Evolutionary conservation across 2,329 filamentous ascomycete species (phyloP).

Genomic region (Mycocentrospora acerina): DNA sequence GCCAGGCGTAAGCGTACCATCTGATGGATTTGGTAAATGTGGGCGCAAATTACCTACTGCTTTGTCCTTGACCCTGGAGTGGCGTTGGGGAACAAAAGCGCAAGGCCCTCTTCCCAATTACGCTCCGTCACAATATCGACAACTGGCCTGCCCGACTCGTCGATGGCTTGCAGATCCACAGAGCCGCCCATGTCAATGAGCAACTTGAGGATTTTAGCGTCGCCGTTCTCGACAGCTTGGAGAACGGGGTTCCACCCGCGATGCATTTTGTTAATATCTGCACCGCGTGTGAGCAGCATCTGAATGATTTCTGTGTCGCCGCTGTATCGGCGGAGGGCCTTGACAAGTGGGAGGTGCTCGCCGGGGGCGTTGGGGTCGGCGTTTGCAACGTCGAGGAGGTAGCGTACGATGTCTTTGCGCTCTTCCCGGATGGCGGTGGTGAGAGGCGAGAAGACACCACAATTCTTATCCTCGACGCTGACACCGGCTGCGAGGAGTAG

Average conservation of each 20-base stretch:
- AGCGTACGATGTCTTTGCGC: constrained; percentile 61
- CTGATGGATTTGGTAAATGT: not conserved
- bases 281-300: constrained; percentile 63
- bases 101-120: constrained; percentile 40
- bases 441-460: constrained; percentile 69
- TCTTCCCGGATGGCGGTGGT: constrained; percentile 68
- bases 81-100: constrained; percentile 34
- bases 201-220: constrained; percentile 34
- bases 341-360: constrained; percentile 71
- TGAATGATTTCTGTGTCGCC: constrained; percentile 64
- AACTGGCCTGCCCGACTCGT: constrained; percentile 32
- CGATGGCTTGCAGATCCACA: constrained; percentile 32
- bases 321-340: constrained; percentile 62
- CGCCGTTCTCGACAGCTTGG: constrained; percentile 40
- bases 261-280: constrained; percentile 63
- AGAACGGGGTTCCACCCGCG: constrained; percentile 40
- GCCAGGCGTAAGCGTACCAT: not conserved
- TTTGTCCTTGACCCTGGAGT: constrained; percentile 14
- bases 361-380: constrained; percentile 68
- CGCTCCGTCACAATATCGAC: constrained; percentile 38
- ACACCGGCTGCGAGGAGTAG: constrained; percentile 65
- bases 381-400: constrained; percentile 61
- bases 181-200: constrained; percentile 38
- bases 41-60: constrained; percentile 28
- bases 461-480: constrained; percentile 70